A percentile compares a stretch with the other conserved stretches of the same genome.
These are phyloP conservation scores for Auricularia auricula-judae DNA, from an alignment of 768 basidiomycete species.

Conservation along the genomic window DNA sequence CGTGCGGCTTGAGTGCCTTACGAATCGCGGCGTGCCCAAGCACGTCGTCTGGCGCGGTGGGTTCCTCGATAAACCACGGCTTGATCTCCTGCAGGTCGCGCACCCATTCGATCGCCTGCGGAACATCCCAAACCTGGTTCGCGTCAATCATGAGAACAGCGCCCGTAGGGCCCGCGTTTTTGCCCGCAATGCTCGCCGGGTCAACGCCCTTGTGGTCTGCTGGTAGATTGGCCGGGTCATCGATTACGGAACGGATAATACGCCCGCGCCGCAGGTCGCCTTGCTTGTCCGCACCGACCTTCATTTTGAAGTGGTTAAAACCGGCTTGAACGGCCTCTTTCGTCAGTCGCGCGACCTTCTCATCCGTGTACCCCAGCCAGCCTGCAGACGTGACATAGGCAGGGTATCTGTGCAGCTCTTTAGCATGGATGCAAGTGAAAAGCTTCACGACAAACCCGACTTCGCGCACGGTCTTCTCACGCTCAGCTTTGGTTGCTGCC, in stretches of 20 bases:
- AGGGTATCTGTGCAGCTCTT: constrained; percentile 49
- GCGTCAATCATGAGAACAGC: constrained; percentile 95
- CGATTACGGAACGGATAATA: constrained; percentile 90
- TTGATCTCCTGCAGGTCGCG: constrained; percentile 65
- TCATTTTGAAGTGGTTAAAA: constrained; percentile 99
- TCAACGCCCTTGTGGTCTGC: constrained; percentile 43
- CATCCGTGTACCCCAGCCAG: constrained; percentile 90
- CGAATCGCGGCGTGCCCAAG: constrained; percentile 31
- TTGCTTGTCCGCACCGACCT: constrained; percentile 77
- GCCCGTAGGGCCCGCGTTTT: constrained; percentile 92
- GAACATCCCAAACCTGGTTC: constrained; percentile 94
- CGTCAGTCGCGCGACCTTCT: constrained; percentile 80
- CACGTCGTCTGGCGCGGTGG: constrained; percentile 85
- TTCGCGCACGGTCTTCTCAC: constrained; percentile 65
- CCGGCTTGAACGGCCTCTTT: constrained; percentile 75
- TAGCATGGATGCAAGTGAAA: background rate
- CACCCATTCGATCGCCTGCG: constrained; percentile 87
- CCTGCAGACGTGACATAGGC: constrained; percentile 91
- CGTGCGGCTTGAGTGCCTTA: constrained; percentile 39
- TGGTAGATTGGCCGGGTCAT: constrained; percentile 78
- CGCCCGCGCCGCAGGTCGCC: constrained; percentile 80
- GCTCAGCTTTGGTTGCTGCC: constrained; percentile 62
- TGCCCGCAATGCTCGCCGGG: constrained; percentile 52
- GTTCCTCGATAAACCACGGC: constrained; percentile 96
- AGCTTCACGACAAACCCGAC: constrained; percentile 35